These are phyloP conservation scores for Linderniella brevidens DNA, from an alignment of 257 asterid species.

Conservation along the genomic window DNA sequence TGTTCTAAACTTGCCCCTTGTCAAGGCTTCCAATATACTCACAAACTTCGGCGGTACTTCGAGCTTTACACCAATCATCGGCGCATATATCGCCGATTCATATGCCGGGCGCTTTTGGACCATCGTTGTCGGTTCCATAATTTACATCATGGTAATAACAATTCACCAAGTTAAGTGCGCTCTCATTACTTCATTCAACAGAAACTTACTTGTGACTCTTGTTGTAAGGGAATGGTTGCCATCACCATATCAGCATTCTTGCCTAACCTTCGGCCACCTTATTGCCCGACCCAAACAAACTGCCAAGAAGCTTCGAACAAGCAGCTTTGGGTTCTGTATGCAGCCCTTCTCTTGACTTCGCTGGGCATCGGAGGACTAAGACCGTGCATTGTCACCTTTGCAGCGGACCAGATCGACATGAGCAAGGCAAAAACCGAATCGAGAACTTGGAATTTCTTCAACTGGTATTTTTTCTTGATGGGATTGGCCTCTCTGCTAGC, in stretches of 20 bases:
- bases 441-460: slow-evolving; percentile 56
- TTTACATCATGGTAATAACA: slow-evolving; percentile 34
- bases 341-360: slow-evolving; percentile 42
- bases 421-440: slow-evolving; percentile 26
- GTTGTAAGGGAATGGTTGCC: slow-evolving; percentile 48
- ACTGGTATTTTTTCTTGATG: slow-evolving; percentile 65
- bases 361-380: slow-evolving; percentile 66
- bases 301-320: slow-evolving; percentile 53
- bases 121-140: slow-evolving; percentile 36
- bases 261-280: slow-evolving; percentile 59
- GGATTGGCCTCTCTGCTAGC: slow-evolving; percentile 58
- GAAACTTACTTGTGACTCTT: no score
- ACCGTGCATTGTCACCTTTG: slow-evolving; percentile 72
- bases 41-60: slow-evolving; percentile 56
- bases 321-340: slow-evolving; percentile 50
- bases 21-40: slow-evolving; percentile 63
- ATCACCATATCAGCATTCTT: slow-evolving; percentile 45
- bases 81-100: slow-evolving; percentile 65
- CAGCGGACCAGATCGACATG: slow-evolving; percentile 81
- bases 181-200: no score
- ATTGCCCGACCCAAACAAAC: slow-evolving; percentile 50
- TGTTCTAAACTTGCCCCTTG: slow-evolving; percentile 59
- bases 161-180: no score
- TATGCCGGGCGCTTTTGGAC: slow-evolving; percentile 73
- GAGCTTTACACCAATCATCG: slow-evolving; percentile 56